These are phyloP conservation scores for Calocybe indica DNA, from an alignment of 768 basidiomycete genomes.

Conservation along the genomic window DNA sequence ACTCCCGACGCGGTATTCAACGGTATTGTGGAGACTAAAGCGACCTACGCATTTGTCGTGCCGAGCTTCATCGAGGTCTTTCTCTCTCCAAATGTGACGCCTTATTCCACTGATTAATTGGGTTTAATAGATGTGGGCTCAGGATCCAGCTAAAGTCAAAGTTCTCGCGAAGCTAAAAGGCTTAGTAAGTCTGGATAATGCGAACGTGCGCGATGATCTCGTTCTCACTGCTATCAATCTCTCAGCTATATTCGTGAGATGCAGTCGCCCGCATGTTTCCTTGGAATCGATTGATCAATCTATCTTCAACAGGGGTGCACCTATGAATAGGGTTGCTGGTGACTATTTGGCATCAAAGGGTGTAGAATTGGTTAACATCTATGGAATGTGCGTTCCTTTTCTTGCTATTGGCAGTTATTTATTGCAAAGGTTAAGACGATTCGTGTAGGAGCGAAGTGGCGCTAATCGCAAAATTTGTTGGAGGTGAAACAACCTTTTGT, in stretches of 20 bases:
- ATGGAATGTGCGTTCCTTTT: slow-evolving; percentile 25
- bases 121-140: slow-evolving; percentile 15
- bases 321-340: slow-evolving; percentile 18
- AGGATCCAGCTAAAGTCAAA: slow-evolving; percentile 8
- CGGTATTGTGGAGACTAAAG: slow-evolving; percentile 3
- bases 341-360: slow-evolving; percentile 13
- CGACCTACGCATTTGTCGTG: slow-evolving; percentile 7
- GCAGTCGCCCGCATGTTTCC: too few species aligned
- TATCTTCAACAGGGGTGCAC: slow-evolving; percentile 8
- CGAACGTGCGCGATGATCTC: too few species aligned
- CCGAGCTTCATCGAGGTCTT: slow-evolving; percentile 17
- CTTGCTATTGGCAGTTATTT: neutral
- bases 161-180: slow-evolving; percentile 12
- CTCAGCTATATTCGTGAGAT: too few species aligned
- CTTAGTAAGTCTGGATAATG: slow-evolving; percentile 8
- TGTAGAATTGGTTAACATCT: slow-evolving; percentile 20
- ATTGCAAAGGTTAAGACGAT: too few species aligned
- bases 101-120: neutral
- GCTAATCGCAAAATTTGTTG: slow-evolving; percentile 5
- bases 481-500: neutral
- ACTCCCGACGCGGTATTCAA: slow-evolving; percentile 13
- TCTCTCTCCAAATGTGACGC: neutral
- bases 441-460: slow-evolving; percentile 15
- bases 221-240: too few species aligned
- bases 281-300: too few species aligned